These are phyloP conservation scores for Candida freyschussii DNA, from an alignment of 1,139 yeast genomes.

Conservation along the genomic window DNA sequence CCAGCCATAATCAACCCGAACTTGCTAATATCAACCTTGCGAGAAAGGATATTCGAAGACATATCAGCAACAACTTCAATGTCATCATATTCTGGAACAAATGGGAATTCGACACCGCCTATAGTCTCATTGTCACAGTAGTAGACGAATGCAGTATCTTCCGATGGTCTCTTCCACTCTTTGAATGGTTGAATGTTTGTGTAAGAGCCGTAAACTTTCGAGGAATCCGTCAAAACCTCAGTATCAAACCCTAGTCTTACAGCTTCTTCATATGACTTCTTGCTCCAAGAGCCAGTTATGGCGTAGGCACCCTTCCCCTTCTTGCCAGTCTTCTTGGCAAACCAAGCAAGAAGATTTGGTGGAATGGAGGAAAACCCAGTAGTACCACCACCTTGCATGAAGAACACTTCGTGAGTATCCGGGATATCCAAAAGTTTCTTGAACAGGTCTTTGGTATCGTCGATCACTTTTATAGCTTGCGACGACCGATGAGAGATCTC, in stretches of 20 bases:
- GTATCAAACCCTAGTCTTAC: constrained; percentile 73
- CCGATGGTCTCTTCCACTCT: constrained; percentile 48
- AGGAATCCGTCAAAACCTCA: constrained; percentile 64
- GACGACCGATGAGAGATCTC: constrained; percentile 93
- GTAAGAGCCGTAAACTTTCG: constrained; percentile 49
- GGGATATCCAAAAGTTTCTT: constrained; percentile 66
- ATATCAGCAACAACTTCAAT: constrained; percentile 88
- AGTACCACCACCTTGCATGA: constrained; percentile 97
- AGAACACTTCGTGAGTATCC: constrained; percentile 88
- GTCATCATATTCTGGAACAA: constrained; percentile 46
- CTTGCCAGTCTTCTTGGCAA: constrained; percentile 62
- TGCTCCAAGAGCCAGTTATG: constrained; percentile 91
- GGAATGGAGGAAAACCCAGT: constrained; percentile 88
- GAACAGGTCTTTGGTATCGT: constrained; percentile 68
- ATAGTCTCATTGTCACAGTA: constrained; percentile 97
- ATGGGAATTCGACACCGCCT: constrained; percentile 81
- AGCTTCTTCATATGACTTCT: constrained; percentile 85
- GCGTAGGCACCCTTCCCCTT: constrained; percentile 82
- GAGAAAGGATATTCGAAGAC: constrained; percentile 88
- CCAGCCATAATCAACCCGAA: constrained; percentile 93
- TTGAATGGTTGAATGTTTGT: constrained; percentile 64
- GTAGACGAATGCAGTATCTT: constrained; percentile 75
- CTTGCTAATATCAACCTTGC: constrained; percentile 71
- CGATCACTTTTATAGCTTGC: constrained; percentile 73
- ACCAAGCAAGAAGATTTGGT: constrained; percentile 73